Evolutionary conservation across 768 basidiomycete species (phyloP), one percentile per base, ranked within the genome.

Genomic region (Lactifluus subvellereus): DNA sequence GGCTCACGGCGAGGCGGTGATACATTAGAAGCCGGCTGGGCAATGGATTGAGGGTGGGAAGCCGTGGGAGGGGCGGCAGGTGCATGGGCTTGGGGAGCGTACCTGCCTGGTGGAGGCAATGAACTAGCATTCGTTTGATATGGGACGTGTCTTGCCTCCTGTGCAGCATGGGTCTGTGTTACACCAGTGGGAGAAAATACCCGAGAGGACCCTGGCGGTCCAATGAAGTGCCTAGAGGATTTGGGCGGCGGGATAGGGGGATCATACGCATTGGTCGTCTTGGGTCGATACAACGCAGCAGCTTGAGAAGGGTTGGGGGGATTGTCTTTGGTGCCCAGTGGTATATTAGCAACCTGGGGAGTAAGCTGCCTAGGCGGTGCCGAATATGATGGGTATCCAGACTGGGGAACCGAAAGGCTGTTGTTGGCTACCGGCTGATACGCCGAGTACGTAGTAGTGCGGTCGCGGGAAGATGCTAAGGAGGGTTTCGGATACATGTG

Each of bases 191-290:
- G 59, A 47, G 68, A 57, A 42, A 63, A 27, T 22, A 45, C n/a
- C 20, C 55, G 60, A 11, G 61, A 45, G 7, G 57, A 47, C 27
- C 54, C 53, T 49, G 60, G 2, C 6, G 54, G 30, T 2, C 62
- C 53, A 11, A 67, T 32, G 40, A 60, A 30, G 16, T 49, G 57
- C 45, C 61, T 61, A 11, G 58, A 32, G 35, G 67, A 33, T 42
- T 66, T 67, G 45, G 64, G 66, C 33, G 70, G 57, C 7, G 71
- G 72, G 13, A 74, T 66, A 13, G 73, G 73, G n/a, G 73, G 73
- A 50, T 74, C 73, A 62, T 74, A 74, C 4, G 73, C 73, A 67
- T 74, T 71, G 37, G 63, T 61, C 2, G 66, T 66, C 33, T 66
- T 71, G 8, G 73, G 69, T 32, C 73, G 66, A 53, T 68, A 73